Base-by-base conservation (phyloP, 73 alveolate genomes). In the Paramecium sexaurelia region DNA sequence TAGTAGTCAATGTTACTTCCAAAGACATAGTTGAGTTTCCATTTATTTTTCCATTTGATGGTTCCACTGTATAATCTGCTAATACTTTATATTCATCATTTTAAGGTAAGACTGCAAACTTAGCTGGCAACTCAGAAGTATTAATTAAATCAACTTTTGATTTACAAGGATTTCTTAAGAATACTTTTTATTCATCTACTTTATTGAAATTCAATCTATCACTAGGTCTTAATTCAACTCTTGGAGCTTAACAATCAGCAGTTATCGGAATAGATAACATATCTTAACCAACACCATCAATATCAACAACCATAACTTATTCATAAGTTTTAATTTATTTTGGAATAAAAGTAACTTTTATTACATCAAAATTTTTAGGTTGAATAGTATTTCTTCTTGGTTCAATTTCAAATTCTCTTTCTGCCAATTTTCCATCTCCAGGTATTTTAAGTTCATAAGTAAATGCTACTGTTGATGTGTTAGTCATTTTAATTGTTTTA, bases 211-310 rank as follows among this genome's bases (percentile, higher is more conserved):
- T 98, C 75, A 99, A 96, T 93, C 95, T 96, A 91, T 99, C 99
- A 85, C 98, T 86, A 1, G 99, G 99, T 45, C 95, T 97, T n/a
- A 98, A 87, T 84, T 97, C 98, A 29, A 99, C 99, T 94, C 97
- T 96, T 0, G 99, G 99, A 8, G 98, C 99, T 41, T 95, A 96
- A 71, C 99, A 98, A 37, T 98, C 99, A 26, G 99, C 99, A 75
- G 98, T 97, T 78, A 99, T 98, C 61, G 99, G 99, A 26, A 98
- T 95, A 24, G 99, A 97, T 61, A 95, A 96, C 99, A 96, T 97
- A 92, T 97, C 99, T 92, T 97, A 97, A 9, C 99, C 99, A 10
- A 99, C 99, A 5, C 99, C 99, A 57, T 98, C 99, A 84, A 99
- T 96, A 93, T 99, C 99, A 75, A 99, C 99, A 85, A 98, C 99